phyloP scores from a whole-genome alignment of 306 rosid species.

The Casuarina glauca region DNA sequence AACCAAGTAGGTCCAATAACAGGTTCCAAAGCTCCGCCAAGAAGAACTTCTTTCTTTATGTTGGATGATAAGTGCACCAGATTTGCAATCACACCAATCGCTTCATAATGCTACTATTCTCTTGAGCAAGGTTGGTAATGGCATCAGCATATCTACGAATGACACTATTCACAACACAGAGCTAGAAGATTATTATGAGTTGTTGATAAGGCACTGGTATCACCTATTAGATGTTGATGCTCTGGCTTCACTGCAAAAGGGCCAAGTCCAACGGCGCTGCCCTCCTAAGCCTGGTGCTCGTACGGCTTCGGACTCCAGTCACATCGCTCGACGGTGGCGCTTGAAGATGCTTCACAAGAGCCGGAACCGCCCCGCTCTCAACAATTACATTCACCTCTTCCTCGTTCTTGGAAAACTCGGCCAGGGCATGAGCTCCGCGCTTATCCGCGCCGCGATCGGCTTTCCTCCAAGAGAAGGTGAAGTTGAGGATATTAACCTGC shows the following conservation, averaged over 20 bases:
- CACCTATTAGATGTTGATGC: slow-evolving; percentile 94
- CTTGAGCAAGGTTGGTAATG: slow-evolving; percentile 96
- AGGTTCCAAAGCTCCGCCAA: slow-evolving; percentile 95
- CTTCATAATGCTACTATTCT: slow-evolving; percentile 95
- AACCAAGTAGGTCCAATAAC: slow-evolving; percentile 95
- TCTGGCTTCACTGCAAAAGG: slow-evolving; percentile 96
- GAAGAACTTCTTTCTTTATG: slow-evolving; percentile 94
- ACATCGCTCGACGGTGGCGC: slow-evolving; percentile 55
- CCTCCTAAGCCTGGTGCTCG: slow-evolving; percentile 97
- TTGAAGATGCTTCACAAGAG: slow-evolving; percentile 82
- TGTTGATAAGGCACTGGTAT: slow-evolving; percentile 70
- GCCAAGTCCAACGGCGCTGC: slow-evolving; percentile 92
- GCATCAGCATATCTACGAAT: slow-evolving; percentile 99
- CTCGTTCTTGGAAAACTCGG: slow-evolving; percentile 96
- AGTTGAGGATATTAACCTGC: slow-evolving; percentile 69
- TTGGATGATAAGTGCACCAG: slow-evolving; percentile 93
- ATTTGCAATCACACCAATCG: slow-evolving; percentile 98
- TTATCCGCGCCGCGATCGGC: slow-evolving; percentile 84
- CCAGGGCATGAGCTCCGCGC: slow-evolving; percentile 93
- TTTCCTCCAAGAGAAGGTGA: slow-evolving; percentile 76
- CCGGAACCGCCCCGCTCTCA: slow-evolving; percentile 92
- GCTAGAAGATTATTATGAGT: slow-evolving; percentile 64
- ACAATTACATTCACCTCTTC: slow-evolving; percentile 94
- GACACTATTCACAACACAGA: slow-evolving; percentile 75
- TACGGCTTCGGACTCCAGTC: slow-evolving; percentile 61